These are phyloP conservation scores for Eutrema japonicum DNA, from an alignment of 345 rosid species.

Conservation along the genomic window DNA sequence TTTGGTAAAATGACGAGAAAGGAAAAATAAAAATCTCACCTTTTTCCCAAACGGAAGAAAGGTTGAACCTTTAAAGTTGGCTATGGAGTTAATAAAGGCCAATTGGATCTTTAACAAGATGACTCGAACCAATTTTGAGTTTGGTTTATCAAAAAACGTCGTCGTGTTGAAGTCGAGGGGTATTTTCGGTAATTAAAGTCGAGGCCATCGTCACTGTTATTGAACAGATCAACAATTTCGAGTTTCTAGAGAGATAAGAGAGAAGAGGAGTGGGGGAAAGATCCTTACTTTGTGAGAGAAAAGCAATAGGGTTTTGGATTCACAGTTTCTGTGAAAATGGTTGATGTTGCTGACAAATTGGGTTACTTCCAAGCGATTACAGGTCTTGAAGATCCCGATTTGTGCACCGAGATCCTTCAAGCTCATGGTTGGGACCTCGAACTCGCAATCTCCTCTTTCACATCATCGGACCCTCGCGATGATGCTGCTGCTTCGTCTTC, in stretches of 20 bases:
- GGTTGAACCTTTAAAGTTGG: too few relatives aligned
- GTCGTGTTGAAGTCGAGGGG: not conserved
- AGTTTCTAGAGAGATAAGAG: slow-evolving; percentile 35
- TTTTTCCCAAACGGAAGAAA: not conserved
- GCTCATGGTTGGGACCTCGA: slow-evolving; percentile 99
- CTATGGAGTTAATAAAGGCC: too few relatives aligned
- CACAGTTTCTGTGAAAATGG: slow-evolving; percentile 52
- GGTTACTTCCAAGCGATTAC: slow-evolving; percentile 92
- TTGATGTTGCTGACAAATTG: slow-evolving; percentile 81
- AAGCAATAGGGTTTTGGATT: slow-evolving; percentile 1
- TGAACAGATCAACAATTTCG: slow-evolving; percentile 35
- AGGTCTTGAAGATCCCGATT: slow-evolving; percentile 87
- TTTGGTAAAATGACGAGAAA: not conserved
- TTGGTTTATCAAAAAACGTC: not conserved
- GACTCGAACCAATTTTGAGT: not conserved
- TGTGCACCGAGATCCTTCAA: slow-evolving; percentile 93
- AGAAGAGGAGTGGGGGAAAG: not conserved
- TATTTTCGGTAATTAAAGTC: not conserved
- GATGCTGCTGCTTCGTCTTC: slow-evolving; percentile 40
- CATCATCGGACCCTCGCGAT: slow-evolving; percentile 43
- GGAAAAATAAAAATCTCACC: not conserved
- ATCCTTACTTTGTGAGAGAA: slow-evolving; percentile 21
- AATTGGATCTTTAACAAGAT: too few relatives aligned
- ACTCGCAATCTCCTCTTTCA: slow-evolving; percentile 92
- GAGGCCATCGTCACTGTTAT: slow-evolving; percentile 25